Evolutionary conservation across 1,139 yeast genomes (phyloP).

Genomic region (Hansenula lynferdii): DNA sequence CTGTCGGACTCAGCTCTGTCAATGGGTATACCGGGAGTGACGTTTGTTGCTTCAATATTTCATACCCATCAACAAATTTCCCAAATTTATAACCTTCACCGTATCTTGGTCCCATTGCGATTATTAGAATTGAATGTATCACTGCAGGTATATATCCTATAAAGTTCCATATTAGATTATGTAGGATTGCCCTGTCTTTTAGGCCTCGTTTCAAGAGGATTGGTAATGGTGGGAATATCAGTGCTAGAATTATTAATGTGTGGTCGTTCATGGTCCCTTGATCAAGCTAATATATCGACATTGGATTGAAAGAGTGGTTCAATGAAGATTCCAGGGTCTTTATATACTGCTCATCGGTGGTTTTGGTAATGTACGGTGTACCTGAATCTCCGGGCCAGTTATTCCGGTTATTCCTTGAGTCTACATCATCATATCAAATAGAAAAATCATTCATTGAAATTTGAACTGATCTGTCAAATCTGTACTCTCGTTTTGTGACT

Average conservation of each 20-base stretch:
- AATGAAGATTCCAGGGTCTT: too few species aligned
- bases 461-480: slow-evolving; percentile 3
- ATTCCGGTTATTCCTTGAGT: too few species aligned
- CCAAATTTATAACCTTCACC: not conserved
- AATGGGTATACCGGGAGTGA: not conserved
- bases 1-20: not conserved
- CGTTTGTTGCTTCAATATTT: not conserved
- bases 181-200: not conserved
- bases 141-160: slow-evolving; percentile 2
- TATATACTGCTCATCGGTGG: too few species aligned
- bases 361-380: too few species aligned
- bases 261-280: slow-evolving; percentile 1
- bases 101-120: not conserved
- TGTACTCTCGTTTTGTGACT: not conserved
- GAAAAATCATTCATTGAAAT: too few species aligned
- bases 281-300: too few species aligned
- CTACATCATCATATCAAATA: too few species aligned
- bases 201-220: not conserved
- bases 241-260: not conserved
- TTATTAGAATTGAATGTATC: slow-evolving; percentile 1
- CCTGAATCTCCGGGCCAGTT: too few species aligned
- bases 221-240: slow-evolving; percentile 2
- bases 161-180: not conserved
- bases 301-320: too few species aligned
- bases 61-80: too few species aligned